Evolutionary conservation across 805 yeast species (phyloP), one percentile per base, ranked within the genome.

Genomic region (Torulaspora quercuum): DNA sequence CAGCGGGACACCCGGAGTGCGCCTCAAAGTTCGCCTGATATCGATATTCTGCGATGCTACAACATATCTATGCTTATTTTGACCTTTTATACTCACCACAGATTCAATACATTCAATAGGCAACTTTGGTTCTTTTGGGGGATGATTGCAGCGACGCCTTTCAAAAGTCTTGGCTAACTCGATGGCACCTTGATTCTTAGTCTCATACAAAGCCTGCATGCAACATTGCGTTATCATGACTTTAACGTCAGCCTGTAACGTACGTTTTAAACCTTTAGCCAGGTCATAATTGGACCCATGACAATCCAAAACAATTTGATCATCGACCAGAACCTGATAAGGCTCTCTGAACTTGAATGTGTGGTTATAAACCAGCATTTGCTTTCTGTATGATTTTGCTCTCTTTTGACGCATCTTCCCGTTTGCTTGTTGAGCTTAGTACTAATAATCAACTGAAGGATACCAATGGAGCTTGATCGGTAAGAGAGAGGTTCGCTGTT

Each of bases 221-320:
- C 95, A 84, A 58, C 98, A 92, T 61, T 92, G 97, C 2, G 98
- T 87, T 37, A 92, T 83, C 94, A 92, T 75, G 13, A 86, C 84
- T 54, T 90, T 92, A 19, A 80, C 76, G 50, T 84, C 89, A 8
- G 80, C 85, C 59, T 90, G 97, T 9, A 90, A 65, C 0, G 95
- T 86, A 44, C 92, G 68, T 39, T 76, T 69, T 20, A 92, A 66
- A 8, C 92, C 95, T 54, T 84, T 83, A n/a, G 67, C 69, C n/a
- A 92, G 63, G 59, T 90, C 88, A 59, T 75, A 86, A 37, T 81
- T 80, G 10, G 85, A 73, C 41, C 74, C 70, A 42, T 73, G 75
- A 27, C 87, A 78, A 26, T 75, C 78, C 21, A 76, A 61, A 4
- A 92, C 76, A 7, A 88, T 62, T 47, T 82, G 83, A 45, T 86